Evolutionary conservation across 139 green algal genomes (phyloP).

Genomic region (Zygnema cylindricum): DNA sequence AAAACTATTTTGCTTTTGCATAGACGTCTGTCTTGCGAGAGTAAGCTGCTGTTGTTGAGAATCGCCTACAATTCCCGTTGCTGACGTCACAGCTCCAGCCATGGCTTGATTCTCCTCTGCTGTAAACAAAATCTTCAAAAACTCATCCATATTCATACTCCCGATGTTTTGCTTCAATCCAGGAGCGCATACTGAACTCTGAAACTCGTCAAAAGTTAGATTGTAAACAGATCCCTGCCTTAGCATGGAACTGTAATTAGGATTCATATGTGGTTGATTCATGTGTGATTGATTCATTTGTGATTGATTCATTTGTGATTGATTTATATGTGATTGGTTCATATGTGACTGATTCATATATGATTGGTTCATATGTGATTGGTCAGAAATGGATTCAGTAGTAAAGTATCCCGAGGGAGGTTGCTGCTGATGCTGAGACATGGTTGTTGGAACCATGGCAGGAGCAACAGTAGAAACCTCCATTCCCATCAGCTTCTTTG

Average conservation of each 20-base stretch:
- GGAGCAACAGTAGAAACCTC: background rate
- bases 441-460: background rate
- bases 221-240: slow-evolving; percentile 51
- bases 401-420: no score
- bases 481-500: slow-evolving; percentile 25
- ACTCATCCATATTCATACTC: slow-evolving; percentile 62
- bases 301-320: no score
- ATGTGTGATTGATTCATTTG: background rate
- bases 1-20: slow-evolving; percentile 40
- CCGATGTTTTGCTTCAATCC: slow-evolving; percentile 36
- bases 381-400: no score
- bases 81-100: slow-evolving; percentile 11
- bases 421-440: background rate
- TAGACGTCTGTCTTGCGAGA: background rate
- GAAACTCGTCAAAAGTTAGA: slow-evolving; percentile 59
- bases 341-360: no score
- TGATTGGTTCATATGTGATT: background rate
- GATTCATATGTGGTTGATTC: background rate
- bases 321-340: no score
- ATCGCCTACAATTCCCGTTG: background rate
- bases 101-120: slow-evolving; percentile 53
- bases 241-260: background rate
- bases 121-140: slow-evolving; percentile 50
- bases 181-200: slow-evolving; percentile 24
- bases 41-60: background rate